Conservation (phyloP, 208 protist genomes). For the Crithidia fasciculata region DNA sequence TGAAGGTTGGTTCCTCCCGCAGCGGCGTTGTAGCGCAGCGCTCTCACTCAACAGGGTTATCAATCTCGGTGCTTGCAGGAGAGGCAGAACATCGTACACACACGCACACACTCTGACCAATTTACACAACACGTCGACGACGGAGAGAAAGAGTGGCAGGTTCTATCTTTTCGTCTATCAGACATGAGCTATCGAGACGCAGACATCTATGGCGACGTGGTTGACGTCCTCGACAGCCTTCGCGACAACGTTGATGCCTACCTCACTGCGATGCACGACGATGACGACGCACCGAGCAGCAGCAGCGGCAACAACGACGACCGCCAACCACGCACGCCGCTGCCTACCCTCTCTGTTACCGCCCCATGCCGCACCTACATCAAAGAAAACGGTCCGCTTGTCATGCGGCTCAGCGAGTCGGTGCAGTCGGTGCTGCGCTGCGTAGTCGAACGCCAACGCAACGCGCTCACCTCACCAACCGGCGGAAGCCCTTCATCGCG, state of each 20-base stretch:
- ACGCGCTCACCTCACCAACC: not conserved
- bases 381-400: slow-evolving; percentile 9
- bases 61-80: no score
- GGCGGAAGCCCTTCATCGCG: not conserved
- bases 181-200: slow-evolving; percentile 19
- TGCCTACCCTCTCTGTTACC: not conserved
- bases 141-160: no score
- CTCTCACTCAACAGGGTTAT: no score
- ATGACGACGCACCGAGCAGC: not conserved
- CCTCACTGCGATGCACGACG: slow-evolving; percentile 5
- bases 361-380: slow-evolving; percentile 17
- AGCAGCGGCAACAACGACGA: no score
- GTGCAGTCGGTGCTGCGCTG: slow-evolving; percentile 16
- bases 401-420: slow-evolving; percentile 15
- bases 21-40: no score
- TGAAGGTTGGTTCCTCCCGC: no score
- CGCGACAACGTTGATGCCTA: slow-evolving; percentile 32
- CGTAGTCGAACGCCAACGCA: slow-evolving; percentile 5
- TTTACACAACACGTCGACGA: no score
- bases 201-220: slow-evolving; percentile 30
- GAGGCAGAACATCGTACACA: no score
- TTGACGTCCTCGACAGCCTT: slow-evolving; percentile 29
- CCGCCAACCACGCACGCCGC: not conserved
- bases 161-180: not conserved
- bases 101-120: no score